phyloP scores from a whole-genome alignment of 208 protist genomes.

The Phytomonas sp. region DNA sequence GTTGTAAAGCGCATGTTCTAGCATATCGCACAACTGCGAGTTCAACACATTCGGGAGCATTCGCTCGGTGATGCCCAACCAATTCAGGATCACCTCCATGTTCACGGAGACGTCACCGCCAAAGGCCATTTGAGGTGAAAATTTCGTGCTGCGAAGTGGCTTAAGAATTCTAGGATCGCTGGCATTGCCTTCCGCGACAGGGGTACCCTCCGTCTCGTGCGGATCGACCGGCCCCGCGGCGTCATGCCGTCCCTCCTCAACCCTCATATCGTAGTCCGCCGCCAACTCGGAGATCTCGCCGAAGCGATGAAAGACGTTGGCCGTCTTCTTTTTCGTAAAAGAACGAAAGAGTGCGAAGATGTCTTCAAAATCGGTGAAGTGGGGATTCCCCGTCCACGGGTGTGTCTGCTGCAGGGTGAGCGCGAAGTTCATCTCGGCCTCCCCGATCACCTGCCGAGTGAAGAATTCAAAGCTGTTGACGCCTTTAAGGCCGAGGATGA shows the following conservation, averaged over 20 bases:
- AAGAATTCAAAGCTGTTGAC: slow-evolving; percentile 79
- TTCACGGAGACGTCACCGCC: slow-evolving; percentile 84
- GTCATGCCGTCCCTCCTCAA: not conserved
- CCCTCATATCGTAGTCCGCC: not conserved
- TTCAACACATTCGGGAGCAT: slow-evolving; percentile 78
- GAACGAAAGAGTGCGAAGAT: slow-evolving; percentile 65
- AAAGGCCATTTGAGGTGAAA: slow-evolving; percentile 84
- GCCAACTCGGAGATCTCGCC: slow-evolving; percentile 19
- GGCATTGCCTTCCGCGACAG: not conserved
- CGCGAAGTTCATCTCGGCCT: slow-evolving; percentile 47
- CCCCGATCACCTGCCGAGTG: slow-evolving; percentile 59
- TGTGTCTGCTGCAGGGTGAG: slow-evolving; percentile 68
- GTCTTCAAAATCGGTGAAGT: slow-evolving; percentile 82
- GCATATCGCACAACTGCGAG: slow-evolving; percentile 47
- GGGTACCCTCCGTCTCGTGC: not conserved
- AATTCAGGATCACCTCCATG: slow-evolving; percentile 84
- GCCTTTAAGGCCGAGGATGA: slow-evolving; percentile 73
- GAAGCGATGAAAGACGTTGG: slow-evolving; percentile 68
- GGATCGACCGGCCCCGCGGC: not conserved
- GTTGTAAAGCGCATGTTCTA: slow-evolving; percentile 36
- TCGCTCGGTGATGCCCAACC: slow-evolving; percentile 80
- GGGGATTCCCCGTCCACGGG: slow-evolving; percentile 86
- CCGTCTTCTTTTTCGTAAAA: slow-evolving; percentile 71
- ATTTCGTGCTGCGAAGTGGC: slow-evolving; percentile 46
- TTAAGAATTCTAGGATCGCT: slow-evolving; percentile 37